phyloP scores from a whole-genome alignment of 1,139 yeast genomes.

The Pichia sp. region DNA sequence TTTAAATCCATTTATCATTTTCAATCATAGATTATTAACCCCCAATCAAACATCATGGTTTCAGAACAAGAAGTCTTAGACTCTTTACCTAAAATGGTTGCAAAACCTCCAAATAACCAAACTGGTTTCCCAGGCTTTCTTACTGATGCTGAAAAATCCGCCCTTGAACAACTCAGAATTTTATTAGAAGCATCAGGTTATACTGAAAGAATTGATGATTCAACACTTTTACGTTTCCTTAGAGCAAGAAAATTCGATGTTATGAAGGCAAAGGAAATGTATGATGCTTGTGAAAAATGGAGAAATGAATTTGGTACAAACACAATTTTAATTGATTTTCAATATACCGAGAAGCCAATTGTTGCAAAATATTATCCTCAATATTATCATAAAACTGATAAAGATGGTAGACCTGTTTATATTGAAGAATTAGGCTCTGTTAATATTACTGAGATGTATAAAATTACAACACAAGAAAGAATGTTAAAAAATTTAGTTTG shows the following conservation, averaged over 20 bases:
- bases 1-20: neutral
- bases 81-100: slow-evolving; percentile 38
- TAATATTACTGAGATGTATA: slow-evolving; percentile 84
- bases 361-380: slow-evolving; percentile 93
- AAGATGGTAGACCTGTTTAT: slow-evolving; percentile 94
- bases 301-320: slow-evolving; percentile 80
- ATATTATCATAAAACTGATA: slow-evolving; percentile 94
- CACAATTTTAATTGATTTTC: slow-evolving; percentile 79
- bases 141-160: slow-evolving; percentile 59
- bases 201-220: slow-evolving; percentile 74
- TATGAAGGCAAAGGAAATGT: slow-evolving; percentile 75
- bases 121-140: slow-evolving; percentile 83
- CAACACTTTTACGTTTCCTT: slow-evolving; percentile 77
- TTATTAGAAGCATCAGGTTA: slow-evolving; percentile 60
- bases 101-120: slow-evolving; percentile 48
- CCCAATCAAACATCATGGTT: neutral
- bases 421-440: slow-evolving; percentile 91
- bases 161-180: slow-evolving; percentile 52
- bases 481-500: slow-evolving; percentile 94
- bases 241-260: slow-evolving; percentile 95
- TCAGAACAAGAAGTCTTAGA: slow-evolving; percentile 24
- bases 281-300: slow-evolving; percentile 84
- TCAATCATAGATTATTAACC: neutral
- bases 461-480: slow-evolving; percentile 90
- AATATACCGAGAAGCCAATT: slow-evolving; percentile 81